A percentile compares a stretch with the other conserved stretches of the same genome.
Conservation (phyloP, 495 filamentous ascomycete species). For the Lophiotrema nucula region DNA sequence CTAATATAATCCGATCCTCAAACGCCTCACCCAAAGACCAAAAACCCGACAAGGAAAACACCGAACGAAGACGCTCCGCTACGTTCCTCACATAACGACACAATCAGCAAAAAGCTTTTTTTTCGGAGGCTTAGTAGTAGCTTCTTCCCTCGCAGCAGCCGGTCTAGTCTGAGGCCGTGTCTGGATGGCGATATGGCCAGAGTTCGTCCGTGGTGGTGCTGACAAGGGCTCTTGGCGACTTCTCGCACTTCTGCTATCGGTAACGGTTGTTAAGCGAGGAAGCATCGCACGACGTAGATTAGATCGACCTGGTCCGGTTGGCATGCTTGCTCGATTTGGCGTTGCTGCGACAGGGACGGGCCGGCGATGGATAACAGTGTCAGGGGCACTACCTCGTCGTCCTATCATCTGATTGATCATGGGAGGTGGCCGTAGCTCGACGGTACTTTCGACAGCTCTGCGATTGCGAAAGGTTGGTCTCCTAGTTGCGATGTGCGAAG, state of each 20-base stretch:
- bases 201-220: conserved; percentile 15
- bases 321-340: conserved; percentile 12
- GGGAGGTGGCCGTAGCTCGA: conserved; percentile 19
- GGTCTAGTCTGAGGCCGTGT: neutral
- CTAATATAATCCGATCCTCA: neutral
- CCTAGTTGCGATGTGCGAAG: neutral
- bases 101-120: conserved; percentile 17
- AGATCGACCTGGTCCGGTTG: neutral
- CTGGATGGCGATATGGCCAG: neutral
- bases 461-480: conserved; percentile 3
- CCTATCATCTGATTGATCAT: conserved; percentile 7
- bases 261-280: conserved; percentile 7
- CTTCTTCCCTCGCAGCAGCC: conserved; percentile 4
- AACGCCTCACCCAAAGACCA: neutral
- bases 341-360: neutral
- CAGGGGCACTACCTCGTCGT: conserved; percentile 23
- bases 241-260: neutral
- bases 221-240: conserved; percentile 9
- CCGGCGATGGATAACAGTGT: neutral
- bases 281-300: conserved; percentile 7
- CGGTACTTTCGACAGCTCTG: conserved; percentile 13
- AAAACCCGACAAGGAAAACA: neutral
- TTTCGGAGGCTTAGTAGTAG: neutral
- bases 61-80: neutral
- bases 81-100: conserved; percentile 18